Percentiles rank a stretch among this genome's conserved stretches.
These are phyloP conservation scores for Paramecium sonneborni DNA, from an alignment of 73 alveolate genomes.

Conservation along the genomic window DNA sequence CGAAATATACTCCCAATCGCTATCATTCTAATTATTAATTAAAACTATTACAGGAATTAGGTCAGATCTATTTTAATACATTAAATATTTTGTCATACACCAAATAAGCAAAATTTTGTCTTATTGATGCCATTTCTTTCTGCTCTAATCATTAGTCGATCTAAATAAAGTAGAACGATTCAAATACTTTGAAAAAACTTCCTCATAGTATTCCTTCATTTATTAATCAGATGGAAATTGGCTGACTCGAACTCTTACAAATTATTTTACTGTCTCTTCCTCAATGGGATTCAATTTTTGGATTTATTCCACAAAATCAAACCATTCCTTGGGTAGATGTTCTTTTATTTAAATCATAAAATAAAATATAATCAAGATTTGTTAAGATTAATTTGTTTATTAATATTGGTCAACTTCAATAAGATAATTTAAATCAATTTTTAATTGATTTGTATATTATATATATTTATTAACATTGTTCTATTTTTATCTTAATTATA, in stretches of 20 bases:
- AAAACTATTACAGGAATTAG: constrained; percentile 13
- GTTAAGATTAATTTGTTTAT: background rate
- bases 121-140: constrained; percentile 27
- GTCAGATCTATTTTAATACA: background rate
- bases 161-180: background rate
- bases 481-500: background rate
- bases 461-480: background rate
- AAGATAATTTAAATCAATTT: background rate
- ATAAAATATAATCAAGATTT: background rate
- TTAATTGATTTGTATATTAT: background rate
- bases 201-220: background rate
- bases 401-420: background rate
- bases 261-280: background rate
- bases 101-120: constrained; percentile 34
- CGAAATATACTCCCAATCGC: background rate
- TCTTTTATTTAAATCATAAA: background rate
- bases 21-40: background rate
- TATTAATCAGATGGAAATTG: constrained; percentile 11
- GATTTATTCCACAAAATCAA: background rate
- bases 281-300: background rate
- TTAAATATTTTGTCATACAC: background rate
- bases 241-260: background rate
- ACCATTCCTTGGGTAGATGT: background rate
- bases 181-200: constrained; percentile 15
- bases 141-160: background rate